Percentiles rank a stretch among this genome's conserved stretches.
Conservation (phyloP, 2,329 filamentous ascomycete species). For the Biscogniauxia mediterranea region DNA sequence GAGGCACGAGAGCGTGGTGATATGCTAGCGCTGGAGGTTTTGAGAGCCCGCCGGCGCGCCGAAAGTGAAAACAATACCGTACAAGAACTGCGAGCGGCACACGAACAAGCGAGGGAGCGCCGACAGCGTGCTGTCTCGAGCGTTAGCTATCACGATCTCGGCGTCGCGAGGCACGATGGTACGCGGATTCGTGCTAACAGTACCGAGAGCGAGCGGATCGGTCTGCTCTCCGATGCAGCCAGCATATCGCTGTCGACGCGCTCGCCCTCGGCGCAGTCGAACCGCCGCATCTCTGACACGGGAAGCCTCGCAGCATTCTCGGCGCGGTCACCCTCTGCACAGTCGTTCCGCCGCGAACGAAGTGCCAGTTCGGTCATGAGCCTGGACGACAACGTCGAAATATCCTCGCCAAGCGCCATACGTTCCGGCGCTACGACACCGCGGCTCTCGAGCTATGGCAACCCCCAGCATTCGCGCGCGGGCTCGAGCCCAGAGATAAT, state of each 20-base stretch:
- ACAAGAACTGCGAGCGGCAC: conserved; percentile 56
- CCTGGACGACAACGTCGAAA: conserved; percentile 45
- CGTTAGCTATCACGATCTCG: conserved; percentile 74
- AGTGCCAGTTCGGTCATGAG: conserved; percentile 57
- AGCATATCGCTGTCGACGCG: conserved; percentile 48
- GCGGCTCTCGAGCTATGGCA: conserved; percentile 25
- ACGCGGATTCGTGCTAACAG: conserved; percentile 72
- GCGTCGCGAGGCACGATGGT: conserved; percentile 74
- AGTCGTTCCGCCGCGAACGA: conserved; percentile 43
- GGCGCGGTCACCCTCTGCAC: conserved; percentile 31
- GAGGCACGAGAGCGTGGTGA: conserved; percentile 75
- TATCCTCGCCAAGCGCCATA: conserved; percentile 39
- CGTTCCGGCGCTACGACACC: conserved; percentile 46
- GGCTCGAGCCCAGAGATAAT: conserved; percentile 53
- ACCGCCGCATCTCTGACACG: conserved; percentile 13
- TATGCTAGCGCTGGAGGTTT: conserved; percentile 61
- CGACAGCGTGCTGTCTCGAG: conserved; percentile 69
- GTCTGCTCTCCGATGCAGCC: conserved; percentile 69
- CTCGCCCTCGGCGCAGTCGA: conserved; percentile 25
- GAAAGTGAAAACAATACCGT: conserved; percentile 51
- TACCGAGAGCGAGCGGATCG: conserved; percentile 68
- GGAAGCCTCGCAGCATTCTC: conserved; percentile 26
- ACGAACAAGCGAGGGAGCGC: conserved; percentile 55
- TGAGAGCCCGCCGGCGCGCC: conserved; percentile 57
- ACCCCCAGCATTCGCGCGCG: conserved; percentile 34